These are phyloP conservation scores for Gynandropsis gynandra DNA, from an alignment of 345 rosid genomes.

Conservation along the genomic window DNA sequence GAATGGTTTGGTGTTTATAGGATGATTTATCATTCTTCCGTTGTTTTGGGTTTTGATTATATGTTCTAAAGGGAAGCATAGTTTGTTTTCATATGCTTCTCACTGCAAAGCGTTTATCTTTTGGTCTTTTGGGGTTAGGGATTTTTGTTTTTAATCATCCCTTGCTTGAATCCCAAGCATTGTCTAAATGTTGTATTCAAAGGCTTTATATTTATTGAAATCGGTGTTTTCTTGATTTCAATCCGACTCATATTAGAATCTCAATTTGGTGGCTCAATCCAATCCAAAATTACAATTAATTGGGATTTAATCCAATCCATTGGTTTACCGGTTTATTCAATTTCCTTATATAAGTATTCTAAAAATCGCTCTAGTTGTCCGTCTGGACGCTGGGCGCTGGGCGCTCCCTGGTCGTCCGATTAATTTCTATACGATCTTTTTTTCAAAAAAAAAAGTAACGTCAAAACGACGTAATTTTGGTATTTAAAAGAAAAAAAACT, in stretches of 20 bases:
- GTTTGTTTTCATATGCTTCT: conserved; percentile 25
- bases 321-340: too few species aligned
- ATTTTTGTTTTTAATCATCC: conserved; percentile 2
- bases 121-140: conserved; percentile 5
- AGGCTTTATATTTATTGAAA: conserved; percentile 16
- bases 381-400: too few species aligned
- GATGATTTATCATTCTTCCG: background rate
- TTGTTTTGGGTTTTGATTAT: background rate
- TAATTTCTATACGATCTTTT: too few species aligned
- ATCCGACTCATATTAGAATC: background rate
- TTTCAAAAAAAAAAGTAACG: too few species aligned
- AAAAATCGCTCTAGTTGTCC: too few species aligned
- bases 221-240: conserved; percentile 13
- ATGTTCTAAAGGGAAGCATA: too few species aligned
- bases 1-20: conserved; percentile 1
- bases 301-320: too few species aligned
- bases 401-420: too few species aligned
- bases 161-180: conserved; percentile 28
- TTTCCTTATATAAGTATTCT: too few species aligned
- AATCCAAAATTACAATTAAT: too few species aligned
- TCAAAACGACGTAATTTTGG: too few species aligned
- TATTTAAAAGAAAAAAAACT: too few species aligned
- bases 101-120: conserved; percentile 11
- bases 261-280: conserved; percentile 8
- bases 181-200: conserved; percentile 12